A percentile compares a stretch with the other conserved stretches of the same genome.
Evolutionary conservation across 2,329 filamentous ascomycete genomes (phyloP).

Genomic region (Aspergillus pseudotamarii): DNA sequence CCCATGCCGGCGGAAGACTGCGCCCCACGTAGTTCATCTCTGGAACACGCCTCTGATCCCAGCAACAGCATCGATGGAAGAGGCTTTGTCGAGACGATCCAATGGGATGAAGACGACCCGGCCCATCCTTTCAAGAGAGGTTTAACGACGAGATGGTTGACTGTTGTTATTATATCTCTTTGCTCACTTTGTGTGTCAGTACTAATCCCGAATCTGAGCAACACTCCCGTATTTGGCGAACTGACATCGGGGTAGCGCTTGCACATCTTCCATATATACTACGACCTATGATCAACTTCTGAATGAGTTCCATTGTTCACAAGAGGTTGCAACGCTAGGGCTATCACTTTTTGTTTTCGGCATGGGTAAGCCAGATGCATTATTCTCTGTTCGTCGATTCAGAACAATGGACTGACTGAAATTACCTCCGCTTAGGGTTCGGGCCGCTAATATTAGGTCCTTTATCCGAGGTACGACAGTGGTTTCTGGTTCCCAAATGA

Average conservation of each 20-base stretch:
- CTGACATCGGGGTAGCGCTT: constrained; percentile 61
- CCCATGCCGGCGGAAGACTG: neutral
- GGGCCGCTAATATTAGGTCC: constrained; percentile 67
- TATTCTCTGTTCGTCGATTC: constrained; percentile 10
- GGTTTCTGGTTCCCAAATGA: neutral
- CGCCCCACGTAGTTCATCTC: neutral
- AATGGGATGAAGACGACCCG: constrained; percentile 75
- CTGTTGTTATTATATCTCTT: constrained; percentile 70
- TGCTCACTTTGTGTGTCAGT: constrained; percentile 84
- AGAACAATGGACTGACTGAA: constrained; percentile 24
- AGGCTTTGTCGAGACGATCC: neutral
- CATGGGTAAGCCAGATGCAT: constrained; percentile 51
- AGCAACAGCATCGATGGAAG: neutral
- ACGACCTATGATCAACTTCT: constrained; percentile 80
- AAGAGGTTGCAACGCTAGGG: constrained; percentile 75
- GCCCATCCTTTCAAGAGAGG: constrained; percentile 72
- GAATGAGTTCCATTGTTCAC: constrained; percentile 70
- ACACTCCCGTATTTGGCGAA: neutral
- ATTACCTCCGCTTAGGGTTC: constrained; percentile 27
- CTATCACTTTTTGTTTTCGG: constrained; percentile 83
- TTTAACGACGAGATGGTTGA: constrained; percentile 73
- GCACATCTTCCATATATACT: constrained; percentile 85
- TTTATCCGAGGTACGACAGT: constrained; percentile 56
- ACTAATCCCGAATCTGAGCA: neutral
- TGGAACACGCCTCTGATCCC: neutral